Conservation (phyloP, 2,329 filamentous ascomycete species). For the Berkeleyomyces basicola region DNA sequence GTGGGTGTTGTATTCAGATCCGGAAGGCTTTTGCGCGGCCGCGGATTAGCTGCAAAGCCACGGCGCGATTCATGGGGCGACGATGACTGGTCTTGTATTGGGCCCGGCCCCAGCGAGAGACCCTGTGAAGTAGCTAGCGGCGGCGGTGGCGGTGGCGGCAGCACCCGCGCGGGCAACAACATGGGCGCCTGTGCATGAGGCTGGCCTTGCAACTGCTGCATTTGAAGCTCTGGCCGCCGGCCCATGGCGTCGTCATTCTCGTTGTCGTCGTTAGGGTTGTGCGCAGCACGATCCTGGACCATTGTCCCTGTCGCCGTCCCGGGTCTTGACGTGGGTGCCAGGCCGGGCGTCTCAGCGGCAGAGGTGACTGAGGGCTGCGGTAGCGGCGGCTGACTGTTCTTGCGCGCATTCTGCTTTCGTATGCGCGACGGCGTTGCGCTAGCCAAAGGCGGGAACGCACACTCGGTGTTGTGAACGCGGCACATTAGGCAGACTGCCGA, state of each 20-base stretch:
- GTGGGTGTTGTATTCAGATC: background rate
- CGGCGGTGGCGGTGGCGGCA: background rate
- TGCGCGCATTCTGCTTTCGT: conserved; percentile 9
- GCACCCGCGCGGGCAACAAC: background rate
- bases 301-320: background rate
- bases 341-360: too few species aligned
- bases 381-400: background rate
- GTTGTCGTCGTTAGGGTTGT: background rate
- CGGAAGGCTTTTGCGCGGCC: background rate
- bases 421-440: conserved; percentile 15
- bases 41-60: background rate
- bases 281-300: background rate
- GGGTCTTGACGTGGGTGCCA: background rate
- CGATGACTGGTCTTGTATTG: background rate
- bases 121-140: background rate
- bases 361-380: background rate
- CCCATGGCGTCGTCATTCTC: background rate
- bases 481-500: conserved; percentile 39
- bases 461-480: conserved; percentile 39
- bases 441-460: conserved; percentile 30
- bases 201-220: background rate
- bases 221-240: background rate
- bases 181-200: background rate
- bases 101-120: background rate
- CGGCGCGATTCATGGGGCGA: background rate